phyloP scores from a whole-genome alignment of 208 protist species.

The Trypanosoma theileri region DNA sequence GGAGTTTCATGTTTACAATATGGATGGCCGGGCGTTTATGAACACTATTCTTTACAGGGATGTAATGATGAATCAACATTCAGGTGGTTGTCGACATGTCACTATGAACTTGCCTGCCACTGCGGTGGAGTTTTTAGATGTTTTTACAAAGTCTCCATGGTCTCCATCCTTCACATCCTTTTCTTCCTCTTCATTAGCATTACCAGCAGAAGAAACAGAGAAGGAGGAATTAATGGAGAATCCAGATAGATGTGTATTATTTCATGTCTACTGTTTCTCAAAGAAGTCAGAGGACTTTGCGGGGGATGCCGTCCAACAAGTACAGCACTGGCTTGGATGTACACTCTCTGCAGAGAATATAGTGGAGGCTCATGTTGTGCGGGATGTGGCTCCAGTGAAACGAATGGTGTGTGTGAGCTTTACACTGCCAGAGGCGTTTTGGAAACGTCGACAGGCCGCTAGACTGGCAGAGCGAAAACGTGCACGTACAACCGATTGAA shows the following conservation, averaged over 20 bases:
- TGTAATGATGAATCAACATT: slow-evolving; percentile 17
- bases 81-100: slow-evolving; percentile 78
- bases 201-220: not conserved
- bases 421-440: slow-evolving; percentile 77
- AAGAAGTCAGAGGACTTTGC: slow-evolving; percentile 48
- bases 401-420: slow-evolving; percentile 95
- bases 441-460: slow-evolving; percentile 26
- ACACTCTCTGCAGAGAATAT: slow-evolving; percentile 37
- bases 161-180: not conserved
- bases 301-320: slow-evolving; percentile 69
- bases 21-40: slow-evolving; percentile 96
- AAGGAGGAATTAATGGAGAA: not conserved
- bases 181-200: no score
- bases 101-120: slow-evolving; percentile 97
- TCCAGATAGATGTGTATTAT: slow-evolving; percentile 42
- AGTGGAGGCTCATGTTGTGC: slow-evolving; percentile 82
- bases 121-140: slow-evolving; percentile 95
- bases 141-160: slow-evolving; percentile 58
- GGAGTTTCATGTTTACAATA: slow-evolving; percentile 84
- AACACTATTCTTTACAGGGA: slow-evolving; percentile 60
- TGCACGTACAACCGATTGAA: slow-evolving; percentile 5
- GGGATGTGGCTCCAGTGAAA: slow-evolving; percentile 94
- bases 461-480: slow-evolving; percentile 7
- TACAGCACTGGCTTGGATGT: slow-evolving; percentile 58
- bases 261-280: slow-evolving; percentile 91